Conservation (phyloP, 768 basidiomycete genomes). For the Pulveroboletus sp. region DNA sequence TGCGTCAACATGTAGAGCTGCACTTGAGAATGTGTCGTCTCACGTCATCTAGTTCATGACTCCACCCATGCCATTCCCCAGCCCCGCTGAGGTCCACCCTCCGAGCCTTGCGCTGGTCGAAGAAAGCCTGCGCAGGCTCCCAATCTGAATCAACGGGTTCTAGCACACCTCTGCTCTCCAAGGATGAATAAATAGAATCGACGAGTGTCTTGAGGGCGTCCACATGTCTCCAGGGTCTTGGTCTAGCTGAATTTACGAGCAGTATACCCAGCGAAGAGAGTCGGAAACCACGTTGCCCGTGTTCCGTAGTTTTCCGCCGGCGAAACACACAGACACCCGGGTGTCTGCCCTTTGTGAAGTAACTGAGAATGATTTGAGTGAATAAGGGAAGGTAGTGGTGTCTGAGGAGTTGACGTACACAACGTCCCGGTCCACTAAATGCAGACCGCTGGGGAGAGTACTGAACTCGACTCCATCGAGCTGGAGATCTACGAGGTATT, state of each 20-base stretch:
- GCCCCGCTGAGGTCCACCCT: conserved; percentile 49
- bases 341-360: conserved; percentile 66
- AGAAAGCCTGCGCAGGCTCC: conserved; percentile 58
- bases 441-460: conserved; percentile 76
- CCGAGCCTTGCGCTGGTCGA: conserved; percentile 55
- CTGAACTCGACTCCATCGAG: conserved; percentile 76
- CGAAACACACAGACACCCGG: conserved; percentile 74
- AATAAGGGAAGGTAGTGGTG: background rate
- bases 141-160: conserved; percentile 55
- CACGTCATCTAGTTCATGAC: conserved; percentile 56
- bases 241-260: conserved; percentile 56
- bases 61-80: conserved; percentile 67
- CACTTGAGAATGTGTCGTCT: conserved; percentile 8
- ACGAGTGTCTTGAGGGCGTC: conserved; percentile 58
- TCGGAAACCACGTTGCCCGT: conserved; percentile 74
- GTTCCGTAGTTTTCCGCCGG: conserved; percentile 59
- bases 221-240: conserved; percentile 76
- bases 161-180: conserved; percentile 43
- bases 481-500: conserved; percentile 45
- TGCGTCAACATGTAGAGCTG: background rate
- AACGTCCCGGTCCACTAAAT: conserved; percentile 73
- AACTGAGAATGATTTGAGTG: conserved; percentile 37
- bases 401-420: conserved; percentile 48
- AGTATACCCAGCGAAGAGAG: conserved; percentile 76
- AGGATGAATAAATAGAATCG: conserved; percentile 45